Evolutionary conservation across 768 basidiomycete genomes (phyloP).

Genomic region (Tulasnella sp.): DNA sequence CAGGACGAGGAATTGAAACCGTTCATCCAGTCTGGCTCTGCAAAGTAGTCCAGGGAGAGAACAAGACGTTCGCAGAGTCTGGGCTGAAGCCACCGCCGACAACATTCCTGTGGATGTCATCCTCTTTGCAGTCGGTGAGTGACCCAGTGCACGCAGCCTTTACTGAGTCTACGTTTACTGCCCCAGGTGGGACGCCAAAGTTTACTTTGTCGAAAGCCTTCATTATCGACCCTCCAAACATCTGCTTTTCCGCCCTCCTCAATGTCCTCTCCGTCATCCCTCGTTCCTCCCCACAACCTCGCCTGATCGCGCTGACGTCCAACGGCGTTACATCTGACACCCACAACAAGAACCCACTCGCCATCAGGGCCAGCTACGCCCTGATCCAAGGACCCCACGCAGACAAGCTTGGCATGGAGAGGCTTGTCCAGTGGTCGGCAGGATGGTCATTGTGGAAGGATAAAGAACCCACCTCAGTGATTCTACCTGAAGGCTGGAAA

Average conservation of each 20-base stretch:
- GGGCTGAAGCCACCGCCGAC: not conserved
- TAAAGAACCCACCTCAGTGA: not conserved
- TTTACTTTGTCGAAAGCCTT: constrained; percentile 39
- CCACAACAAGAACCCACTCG: constrained; percentile 41
- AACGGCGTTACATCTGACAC: constrained; percentile 45
- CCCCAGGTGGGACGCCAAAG: not conserved
- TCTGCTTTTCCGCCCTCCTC: constrained; percentile 50
- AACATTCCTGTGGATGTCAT: not conserved
- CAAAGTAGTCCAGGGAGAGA: constrained; percentile 6
- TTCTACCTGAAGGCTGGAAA: not conserved
- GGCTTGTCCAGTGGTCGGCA: constrained; percentile 21
- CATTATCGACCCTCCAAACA: constrained; percentile 44
- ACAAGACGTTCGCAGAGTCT: not conserved
- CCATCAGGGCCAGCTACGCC: constrained; percentile 43
- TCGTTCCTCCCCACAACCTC: constrained; percentile 39
- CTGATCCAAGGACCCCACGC: constrained; percentile 40
- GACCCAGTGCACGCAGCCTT: not conserved
- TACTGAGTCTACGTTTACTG: not conserved
- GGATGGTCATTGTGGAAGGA: not conserved
- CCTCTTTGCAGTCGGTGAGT: constrained; percentile 6
- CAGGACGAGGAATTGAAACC: constrained; percentile 44
- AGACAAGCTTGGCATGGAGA: constrained; percentile 58
- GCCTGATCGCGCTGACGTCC: constrained; percentile 47
- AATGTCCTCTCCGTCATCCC: constrained; percentile 37
- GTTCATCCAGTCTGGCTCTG: constrained; percentile 39